Percentiles rank a stretch among this genome's conserved stretches.
These are phyloP conservation scores for Taxillus chinensis DNA, from an alignment of 164 flowering plant species.

Conservation along the genomic window DNA sequence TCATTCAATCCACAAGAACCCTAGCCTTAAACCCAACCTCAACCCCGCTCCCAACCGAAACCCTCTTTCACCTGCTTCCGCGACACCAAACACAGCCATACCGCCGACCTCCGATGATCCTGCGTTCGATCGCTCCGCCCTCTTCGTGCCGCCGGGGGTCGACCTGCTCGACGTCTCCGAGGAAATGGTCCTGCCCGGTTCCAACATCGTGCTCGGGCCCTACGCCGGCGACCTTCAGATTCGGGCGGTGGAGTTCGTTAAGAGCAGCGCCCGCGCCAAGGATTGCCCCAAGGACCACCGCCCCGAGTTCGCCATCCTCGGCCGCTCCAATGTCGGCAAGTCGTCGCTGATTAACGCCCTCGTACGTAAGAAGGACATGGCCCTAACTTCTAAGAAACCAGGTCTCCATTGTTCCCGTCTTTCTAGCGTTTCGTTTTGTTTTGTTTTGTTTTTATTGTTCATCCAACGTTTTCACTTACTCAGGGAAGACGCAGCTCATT, in stretches of 20 bases:
- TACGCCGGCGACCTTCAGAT: constrained; percentile 86
- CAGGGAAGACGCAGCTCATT: constrained; percentile 96
- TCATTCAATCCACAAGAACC: constrained; percentile 13
- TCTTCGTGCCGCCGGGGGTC: constrained; percentile 82
- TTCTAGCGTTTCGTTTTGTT: neutral
- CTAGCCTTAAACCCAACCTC: neutral
- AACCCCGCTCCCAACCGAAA: constrained; percentile 3
- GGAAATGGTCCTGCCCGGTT: constrained; percentile 74
- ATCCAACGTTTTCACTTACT: constrained; percentile 8
- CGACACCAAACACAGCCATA: constrained; percentile 19
- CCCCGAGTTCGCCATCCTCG: constrained; percentile 87
- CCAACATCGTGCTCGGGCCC: constrained; percentile 85
- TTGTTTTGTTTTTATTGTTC: neutral
- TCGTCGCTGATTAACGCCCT: constrained; percentile 85
- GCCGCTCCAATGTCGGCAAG: constrained; percentile 92
- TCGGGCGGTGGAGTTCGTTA: constrained; percentile 72
- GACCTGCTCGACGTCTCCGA: constrained; percentile 59
- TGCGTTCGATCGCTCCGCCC: constrained; percentile 25
- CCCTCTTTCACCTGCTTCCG: constrained; percentile 12
- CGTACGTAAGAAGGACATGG: constrained; percentile 69
- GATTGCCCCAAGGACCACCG: constrained; percentile 72
- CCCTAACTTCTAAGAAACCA: constrained; percentile 96
- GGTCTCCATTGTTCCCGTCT: constrained; percentile 26
- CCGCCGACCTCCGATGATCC: constrained; percentile 22
- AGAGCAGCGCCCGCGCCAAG: constrained; percentile 61